These are phyloP conservation scores for Lineolata rhizophorae DNA, from an alignment of 495 filamentous ascomycete species.

Conservation along the genomic window DNA sequence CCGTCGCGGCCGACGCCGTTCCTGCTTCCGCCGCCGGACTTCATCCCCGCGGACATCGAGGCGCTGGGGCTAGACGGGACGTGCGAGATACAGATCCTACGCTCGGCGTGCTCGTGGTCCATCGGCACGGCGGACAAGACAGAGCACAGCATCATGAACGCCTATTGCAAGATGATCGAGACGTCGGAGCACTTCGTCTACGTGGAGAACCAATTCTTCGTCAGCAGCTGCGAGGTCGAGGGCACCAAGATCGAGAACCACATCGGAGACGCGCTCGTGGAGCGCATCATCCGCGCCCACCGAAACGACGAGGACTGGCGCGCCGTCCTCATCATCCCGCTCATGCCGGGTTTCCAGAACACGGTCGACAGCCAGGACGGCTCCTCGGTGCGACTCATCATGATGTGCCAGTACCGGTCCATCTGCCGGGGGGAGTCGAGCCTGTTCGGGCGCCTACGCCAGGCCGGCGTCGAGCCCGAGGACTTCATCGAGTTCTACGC, in stretches of 20 bases:
- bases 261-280: conserved; percentile 88
- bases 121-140: conserved; percentile 61
- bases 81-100: conserved; percentile 88
- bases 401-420: conserved; percentile 94
- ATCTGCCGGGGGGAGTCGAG: conserved; percentile 88
- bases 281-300: conserved; percentile 68
- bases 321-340: conserved; percentile 79
- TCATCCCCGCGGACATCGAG: conserved; percentile 63
- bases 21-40: conserved; percentile 82
- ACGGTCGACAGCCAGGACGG: conserved; percentile 86
- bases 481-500: conserved; percentile 95
- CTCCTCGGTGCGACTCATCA: conserved; percentile 81
- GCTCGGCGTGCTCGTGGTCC: conserved; percentile 80
- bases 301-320: conserved; percentile 79
- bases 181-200: conserved; percentile 95
- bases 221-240: conserved; percentile 78
- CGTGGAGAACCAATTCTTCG: conserved; percentile 98
- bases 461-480: conserved; percentile 76
- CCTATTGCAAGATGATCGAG: conserved; percentile 86
- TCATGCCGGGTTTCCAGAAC: conserved; percentile 97
- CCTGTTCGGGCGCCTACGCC: conserved; percentile 70
- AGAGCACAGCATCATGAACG: conserved; percentile 88
- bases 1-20: conserved; percentile 88
- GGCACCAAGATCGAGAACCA: conserved; percentile 73
- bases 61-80: conserved; percentile 74